These are phyloP conservation scores for Mucuna pruriens DNA, from an alignment of 306 rosid genomes.

Conservation along the genomic window DNA sequence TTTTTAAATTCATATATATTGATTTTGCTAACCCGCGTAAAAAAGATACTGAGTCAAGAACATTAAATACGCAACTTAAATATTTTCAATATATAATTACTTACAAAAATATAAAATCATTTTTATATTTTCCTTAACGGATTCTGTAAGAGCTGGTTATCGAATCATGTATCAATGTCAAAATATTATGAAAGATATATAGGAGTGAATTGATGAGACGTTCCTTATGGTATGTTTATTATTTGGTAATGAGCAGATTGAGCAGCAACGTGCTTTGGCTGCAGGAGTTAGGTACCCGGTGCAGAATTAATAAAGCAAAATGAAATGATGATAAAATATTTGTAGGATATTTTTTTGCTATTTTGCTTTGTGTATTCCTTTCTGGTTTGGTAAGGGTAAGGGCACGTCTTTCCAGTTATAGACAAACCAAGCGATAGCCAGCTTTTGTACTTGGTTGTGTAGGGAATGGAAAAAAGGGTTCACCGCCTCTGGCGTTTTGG, in stretches of 20 bases:
- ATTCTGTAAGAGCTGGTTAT: too few species aligned
- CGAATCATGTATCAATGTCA: too few species aligned
- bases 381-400: conserved; percentile 20
- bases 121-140: too few species aligned
- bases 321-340: neutral
- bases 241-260: conserved; percentile 55
- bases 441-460: conserved; percentile 25
- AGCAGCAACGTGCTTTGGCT: conserved; percentile 84
- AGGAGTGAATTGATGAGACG: neutral
- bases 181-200: neutral
- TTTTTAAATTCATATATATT: neutral
- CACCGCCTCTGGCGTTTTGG: conserved; percentile 25
- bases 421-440: conserved; percentile 28
- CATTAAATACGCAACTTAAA: neutral
- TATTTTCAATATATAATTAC: neutral
- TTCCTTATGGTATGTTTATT: neutral
- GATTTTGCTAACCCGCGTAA: neutral
- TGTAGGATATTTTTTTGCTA: neutral
- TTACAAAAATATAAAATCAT: neutral
- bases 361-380: neutral
- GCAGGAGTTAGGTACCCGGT: conserved; percentile 86
- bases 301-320: conserved; percentile 50
- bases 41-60: neutral
- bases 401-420: conserved; percentile 2
- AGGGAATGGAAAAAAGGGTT: conserved; percentile 26